Evolutionary conservation across 2,329 filamentous ascomycete genomes (phyloP), one percentile per base, ranked within the genome.

Genomic region (Dactylellina parvicollis): DNA sequence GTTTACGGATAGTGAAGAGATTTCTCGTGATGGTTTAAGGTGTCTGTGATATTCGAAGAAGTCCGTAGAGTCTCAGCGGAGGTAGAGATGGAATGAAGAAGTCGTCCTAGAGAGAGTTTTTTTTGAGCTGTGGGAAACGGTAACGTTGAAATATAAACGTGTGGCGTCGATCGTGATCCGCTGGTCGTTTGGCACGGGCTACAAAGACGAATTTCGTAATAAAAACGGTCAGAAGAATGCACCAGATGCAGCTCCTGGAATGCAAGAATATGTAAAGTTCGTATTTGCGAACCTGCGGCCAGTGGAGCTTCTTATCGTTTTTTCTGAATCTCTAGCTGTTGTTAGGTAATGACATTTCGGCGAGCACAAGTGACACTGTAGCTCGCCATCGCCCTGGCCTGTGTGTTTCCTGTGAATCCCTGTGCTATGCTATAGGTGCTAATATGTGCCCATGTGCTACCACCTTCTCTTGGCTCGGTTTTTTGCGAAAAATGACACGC

Each of bases 361-460:
- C 49, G 67, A 64, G 32, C 64, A 38, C 47, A 55, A 61, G 14
- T 44, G 54, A 32, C 38, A 38, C 30, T 26, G 49, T 38, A 66
- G 60, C 69, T 73, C 69, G 69, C 47, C 69, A 73, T 66, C 60
- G 60, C 69, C 69, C 60, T 60, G 38, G 69, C 32, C 32, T 9
- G 52, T 42, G 18, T 18, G 7, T 56, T 18, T 36, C 20, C 28
- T 56, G 22, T 38, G 24, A 47, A 49, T 36, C 55, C 64, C 47
- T 59, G 60, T 30, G 38, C 64, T 60, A 69, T 67, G 62, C 62
- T n/a, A n/a, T n/a, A n/a, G n/a, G n/a, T n/a, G n/a, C n/a, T n/a
- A n/a, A n/a, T n/a, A n/a, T n/a, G n/a, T n/a, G n/a, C n/a, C n/a
- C 52, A 67, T 67, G 67, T 72, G 67, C 54, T 42, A 60, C 60